Base-by-base conservation (phyloP, 495 filamentous ascomycete genomes). In the Penicillium cataractarum region DNA sequence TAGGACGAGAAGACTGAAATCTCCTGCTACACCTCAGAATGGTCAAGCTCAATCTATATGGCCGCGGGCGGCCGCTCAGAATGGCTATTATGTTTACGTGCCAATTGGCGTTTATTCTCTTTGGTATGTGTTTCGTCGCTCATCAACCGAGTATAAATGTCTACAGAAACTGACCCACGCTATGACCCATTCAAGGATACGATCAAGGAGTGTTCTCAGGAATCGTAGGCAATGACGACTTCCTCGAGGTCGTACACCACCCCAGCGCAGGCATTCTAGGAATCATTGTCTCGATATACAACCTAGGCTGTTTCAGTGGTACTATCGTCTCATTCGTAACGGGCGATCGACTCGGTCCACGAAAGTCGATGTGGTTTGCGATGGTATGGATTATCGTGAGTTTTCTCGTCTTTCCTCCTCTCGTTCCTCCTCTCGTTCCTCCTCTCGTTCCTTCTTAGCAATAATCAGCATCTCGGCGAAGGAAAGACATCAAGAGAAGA, bases 51-150 rank as follows among this genome's bases (percentile, higher is more conserved):
- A 37, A 37, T 37, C 6, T 37, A 15, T 37, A 74, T 40, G 74
- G 74, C 57, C 68, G 73, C 49, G 76, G 76, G 44, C 66, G 66
- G 35, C 52, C 71, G 49, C 74, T 76, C 46, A 69, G 71, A 21
- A 66, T 77, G 67, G 73, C 73, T 26, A 75, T 77, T 57, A 65
- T 75, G 65, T 67, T 77, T 63, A 76, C 74, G 44, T 78, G 75
- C 62, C 70, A 73, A 50, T 59, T 71, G 29, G 67, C 78, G 26
- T 81, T 79, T 58, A 72, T 81, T 40, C 67, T 37, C 35, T 37
- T 37, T 37, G 35, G 35, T 37, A 37, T 15, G 35, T 15, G 7
- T 33, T 7, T 7, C 32, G 8, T 9, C 12, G 7, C 8, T 33
- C 32, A 8, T 33, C 8, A 6, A 3, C 32, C 8, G 1, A 9